Evolutionary conservation across 768 basidiomycete genomes (phyloP), one percentile per base, ranked within the genome.

Genomic region (Boletus vinaceobasis): DNA sequence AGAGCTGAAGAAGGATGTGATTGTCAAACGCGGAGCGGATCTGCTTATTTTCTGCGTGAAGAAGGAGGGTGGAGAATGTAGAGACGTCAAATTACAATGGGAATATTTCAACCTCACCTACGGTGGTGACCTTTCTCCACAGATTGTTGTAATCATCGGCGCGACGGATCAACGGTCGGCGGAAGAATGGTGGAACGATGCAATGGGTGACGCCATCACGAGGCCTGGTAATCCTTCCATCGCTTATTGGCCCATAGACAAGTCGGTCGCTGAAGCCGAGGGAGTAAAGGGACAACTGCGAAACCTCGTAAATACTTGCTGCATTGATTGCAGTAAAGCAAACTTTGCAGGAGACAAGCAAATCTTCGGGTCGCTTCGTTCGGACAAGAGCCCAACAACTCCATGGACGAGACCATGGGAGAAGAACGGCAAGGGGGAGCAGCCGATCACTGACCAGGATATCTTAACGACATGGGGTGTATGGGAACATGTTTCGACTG

Each of bases 61-160:
- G 26, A 60, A 50, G 35, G 50, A 45, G 15, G 31, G 7, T 7
- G 46, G 23, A 26, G 53, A 46, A 1, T 43, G 19, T 19, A 10
- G 13, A 43, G 50, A 58, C 21, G 54, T 65, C 46, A 65, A 31
- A 56, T 35, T 11, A 21, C 60, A 65, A 53, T 68, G 65, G 63
- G 56, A 66, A 5, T 36, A 63, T 51, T 66, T 66, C 50, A 56
- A 58, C n/a, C 7, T 47, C 43, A 56, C 58, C 27, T 66, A 66
- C 15, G 60, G 65, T 3, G 65, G 65, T 13, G 66, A 65, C 17
- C 64, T 66, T 43, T 62, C 65, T 7, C 66, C 65, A 26, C 60
- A 60, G 21, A 56, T 68, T 8, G 55, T 65, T n/a, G 32, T 68
- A 17, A 11, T 66, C 43, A 44, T 56, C 5, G 66, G 66, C 42